phyloP scores from a whole-genome alignment of 768 basidiomycete species.

The Sarcomyxa edulis region DNA sequence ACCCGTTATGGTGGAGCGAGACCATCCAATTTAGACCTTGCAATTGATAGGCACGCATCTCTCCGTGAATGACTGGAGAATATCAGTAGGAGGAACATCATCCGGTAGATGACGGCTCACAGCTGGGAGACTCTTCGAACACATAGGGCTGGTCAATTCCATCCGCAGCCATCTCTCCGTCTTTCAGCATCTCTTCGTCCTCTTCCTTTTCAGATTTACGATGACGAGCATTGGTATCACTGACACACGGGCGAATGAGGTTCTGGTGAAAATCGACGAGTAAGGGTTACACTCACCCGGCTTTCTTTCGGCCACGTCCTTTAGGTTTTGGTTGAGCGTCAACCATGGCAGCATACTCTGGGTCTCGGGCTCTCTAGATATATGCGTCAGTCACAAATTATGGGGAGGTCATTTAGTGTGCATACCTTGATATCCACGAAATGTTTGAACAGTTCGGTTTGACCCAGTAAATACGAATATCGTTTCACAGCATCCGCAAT shows the following conservation, averaged over 20 bases:
- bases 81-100: too few relatives aligned
- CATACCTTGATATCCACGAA: conserved; percentile 94
- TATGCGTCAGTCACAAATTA: neutral
- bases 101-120: conserved; percentile 48
- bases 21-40: conserved; percentile 99
- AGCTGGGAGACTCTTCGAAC: conserved; percentile 91
- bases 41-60: conserved; percentile 91
- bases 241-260: conserved; percentile 18
- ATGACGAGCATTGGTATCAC: conserved; percentile 75
- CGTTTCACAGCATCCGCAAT: conserved; percentile 92
- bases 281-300: conserved; percentile 40
- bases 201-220: conserved; percentile 98
- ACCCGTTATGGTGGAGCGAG: conserved; percentile 89
- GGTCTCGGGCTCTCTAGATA: conserved; percentile 80
- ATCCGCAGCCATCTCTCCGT: conserved; percentile 72
- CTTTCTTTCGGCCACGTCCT: conserved; percentile 82
- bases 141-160: conserved; percentile 90
- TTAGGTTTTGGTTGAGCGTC: conserved; percentile 84
- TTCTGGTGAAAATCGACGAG: neutral
- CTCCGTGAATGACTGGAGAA: conserved; percentile 73
- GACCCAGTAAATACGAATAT: conserved; percentile 95
- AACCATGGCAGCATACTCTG: conserved; percentile 86
- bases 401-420: conserved; percentile 1
- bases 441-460: conserved; percentile 97
- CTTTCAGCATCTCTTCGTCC: conserved; percentile 91